phyloP scores from a whole-genome alignment of 2,329 filamentous ascomycete species.

The Botrytis deweyae region DNA sequence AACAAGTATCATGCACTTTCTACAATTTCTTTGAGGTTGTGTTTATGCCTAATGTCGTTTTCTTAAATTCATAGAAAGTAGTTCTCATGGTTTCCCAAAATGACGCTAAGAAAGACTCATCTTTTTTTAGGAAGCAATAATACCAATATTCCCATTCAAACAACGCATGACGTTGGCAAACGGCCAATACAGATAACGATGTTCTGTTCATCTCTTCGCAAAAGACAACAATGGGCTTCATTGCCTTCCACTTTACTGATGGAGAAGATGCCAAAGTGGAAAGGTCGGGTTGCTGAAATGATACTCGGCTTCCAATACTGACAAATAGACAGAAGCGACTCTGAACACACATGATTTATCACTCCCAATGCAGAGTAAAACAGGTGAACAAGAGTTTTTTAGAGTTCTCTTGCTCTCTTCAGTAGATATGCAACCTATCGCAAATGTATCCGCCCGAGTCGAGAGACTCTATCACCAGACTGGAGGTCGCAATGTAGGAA shows the following conservation, averaged over 20 bases:
- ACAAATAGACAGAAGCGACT: conserved; percentile 28
- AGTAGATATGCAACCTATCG: conserved; percentile 28
- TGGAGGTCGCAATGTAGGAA: conserved; percentile 36
- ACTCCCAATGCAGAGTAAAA: conserved; percentile 30
- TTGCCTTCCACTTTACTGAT: conserved; percentile 34
- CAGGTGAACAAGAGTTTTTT: conserved; percentile 27
- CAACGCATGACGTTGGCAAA: not conserved
- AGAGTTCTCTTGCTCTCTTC: conserved; percentile 37
- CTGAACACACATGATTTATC: conserved; percentile 37
- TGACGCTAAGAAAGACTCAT: not conserved
- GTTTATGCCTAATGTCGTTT: not conserved
- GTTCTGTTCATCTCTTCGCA: conserved; percentile 40
- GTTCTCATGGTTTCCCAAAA: not conserved
- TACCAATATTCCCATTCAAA: not conserved
- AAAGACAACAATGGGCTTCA: conserved; percentile 35
- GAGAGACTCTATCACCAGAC: conserved; percentile 38
- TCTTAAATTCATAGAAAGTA: not conserved
- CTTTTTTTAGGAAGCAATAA: not conserved
- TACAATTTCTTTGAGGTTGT: not conserved
- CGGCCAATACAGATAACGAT: conserved; percentile 22
- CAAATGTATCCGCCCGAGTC: conserved; percentile 32
- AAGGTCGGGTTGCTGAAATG: conserved; percentile 30
- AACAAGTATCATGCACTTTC: not conserved
- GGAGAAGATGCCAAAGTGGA: conserved; percentile 34
- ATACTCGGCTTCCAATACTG: conserved; percentile 16